Percentiles rank a stretch among this genome's conserved stretches.
Evolutionary conservation across 179 eudicot species (phyloP).

Genomic region (Nepenthes alata): DNA sequence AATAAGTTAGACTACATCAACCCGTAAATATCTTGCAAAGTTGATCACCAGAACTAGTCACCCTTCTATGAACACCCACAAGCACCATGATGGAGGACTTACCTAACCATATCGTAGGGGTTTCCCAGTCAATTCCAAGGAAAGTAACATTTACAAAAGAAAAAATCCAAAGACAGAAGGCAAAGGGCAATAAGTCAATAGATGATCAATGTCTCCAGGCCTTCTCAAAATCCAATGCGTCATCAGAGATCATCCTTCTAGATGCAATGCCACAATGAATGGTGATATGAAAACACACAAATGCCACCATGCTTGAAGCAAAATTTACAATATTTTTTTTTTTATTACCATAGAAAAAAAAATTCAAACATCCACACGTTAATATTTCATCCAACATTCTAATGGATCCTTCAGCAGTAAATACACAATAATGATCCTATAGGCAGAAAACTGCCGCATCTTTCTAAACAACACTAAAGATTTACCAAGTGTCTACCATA

Average conservation of each 20-base stretch:
- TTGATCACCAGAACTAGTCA: conserved; percentile 11
- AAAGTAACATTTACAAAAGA: conserved; percentile 7
- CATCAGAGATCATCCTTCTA: conserved; percentile 12
- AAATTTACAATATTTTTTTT: conserved; percentile 21
- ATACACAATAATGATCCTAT: conserved; percentile 1
- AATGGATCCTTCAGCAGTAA: conserved; percentile 18
- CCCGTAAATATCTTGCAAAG: not conserved
- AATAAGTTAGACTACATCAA: not conserved
- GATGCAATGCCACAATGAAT: conserved; percentile 17
- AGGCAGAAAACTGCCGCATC: not conserved
- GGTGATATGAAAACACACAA: conserved; percentile 13
- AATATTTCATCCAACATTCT: conserved; percentile 20
- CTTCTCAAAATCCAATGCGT: conserved; percentile 12
- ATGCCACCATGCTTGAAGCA: conserved; percentile 29
- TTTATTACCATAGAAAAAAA: conserved; percentile 12
- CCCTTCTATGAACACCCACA: conserved; percentile 13
- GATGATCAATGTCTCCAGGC: conserved; percentile 30
- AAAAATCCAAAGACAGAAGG: conserved; percentile 15
- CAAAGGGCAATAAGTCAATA: conserved; percentile 23
- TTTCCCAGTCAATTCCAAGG: conserved; percentile 20
- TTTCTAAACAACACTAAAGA: not conserved
- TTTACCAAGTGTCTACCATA: not conserved
- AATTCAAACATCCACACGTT: too few species aligned
- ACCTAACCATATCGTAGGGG: conserved; percentile 21
- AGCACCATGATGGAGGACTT: conserved; percentile 25